Base-by-base conservation (phyloP, 495 filamentous ascomycete species). In the Penicillium argentinense region DNA sequence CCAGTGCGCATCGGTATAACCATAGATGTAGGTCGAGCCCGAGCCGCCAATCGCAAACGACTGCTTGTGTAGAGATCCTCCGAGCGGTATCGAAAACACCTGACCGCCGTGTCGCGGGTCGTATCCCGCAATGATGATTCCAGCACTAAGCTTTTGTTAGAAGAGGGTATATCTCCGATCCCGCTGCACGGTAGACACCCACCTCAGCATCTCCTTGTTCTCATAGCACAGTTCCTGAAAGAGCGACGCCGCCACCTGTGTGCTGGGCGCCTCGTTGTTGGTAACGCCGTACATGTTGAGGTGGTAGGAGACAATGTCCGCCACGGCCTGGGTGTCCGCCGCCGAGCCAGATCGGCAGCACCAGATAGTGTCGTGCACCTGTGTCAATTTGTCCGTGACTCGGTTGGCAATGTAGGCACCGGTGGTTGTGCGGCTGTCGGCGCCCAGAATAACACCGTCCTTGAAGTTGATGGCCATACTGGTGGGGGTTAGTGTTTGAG, bases 321-420 rank as follows among this genome's bases (percentile, higher is more conserved):
- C 95, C 32, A 98, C 86, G 17, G 93, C 95, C 71, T 98, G 93
- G 44, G 93, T 98, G 66, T 98, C 93, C 57, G 93, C 93, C 16
- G 93, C 93, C 9, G 93, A 97, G 22, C 93, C 93, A 41, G 95
- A 97, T 54, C 85, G 86, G 74, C 93, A 98, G 78, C 93, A 98
- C 93, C 93, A 98, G 67, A 98, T 97, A 38, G 92, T 97, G 69
- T 97, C 93, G 71, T 95, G 88, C 30, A 98, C 91, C 72, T 91
- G 89, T 53, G 95, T 98, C 63, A 98, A 84, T 78, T 98, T 98
- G 77, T 98, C 93, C 46, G 93, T 97, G 39, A 98, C 95, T 74
- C 93, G 86, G 69, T 98, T 98, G 59, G 93, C 95, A 64, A 98
- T 97, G 79, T 96, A 97, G 52, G 93, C 85, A 60, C 93, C 93